Evolutionary conservation across 176 grass and related monocot genomes (phyloP).

Genomic region (Cenchrus fungigraminus): DNA sequence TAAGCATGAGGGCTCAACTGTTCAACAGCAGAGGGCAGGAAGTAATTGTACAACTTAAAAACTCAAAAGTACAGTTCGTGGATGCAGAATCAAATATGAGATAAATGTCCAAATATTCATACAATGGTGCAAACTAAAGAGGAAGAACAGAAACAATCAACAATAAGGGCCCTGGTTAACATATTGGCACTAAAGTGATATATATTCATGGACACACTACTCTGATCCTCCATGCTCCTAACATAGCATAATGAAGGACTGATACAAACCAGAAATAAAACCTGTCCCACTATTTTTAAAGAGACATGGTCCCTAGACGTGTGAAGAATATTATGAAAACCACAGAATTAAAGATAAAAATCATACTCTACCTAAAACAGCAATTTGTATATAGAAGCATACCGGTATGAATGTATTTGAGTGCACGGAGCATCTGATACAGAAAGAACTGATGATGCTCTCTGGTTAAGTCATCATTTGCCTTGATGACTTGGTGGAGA

Average conservation of each 20-base stretch:
- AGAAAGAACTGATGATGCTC: slow-evolving; percentile 97
- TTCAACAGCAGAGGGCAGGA: slow-evolving; percentile 16
- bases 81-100: background rate
- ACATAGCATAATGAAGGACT: slow-evolving; percentile 26
- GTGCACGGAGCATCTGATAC: slow-evolving; percentile 92
- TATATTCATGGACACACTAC: slow-evolving; percentile 12
- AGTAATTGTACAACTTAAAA: background rate
- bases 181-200: slow-evolving; percentile 18
- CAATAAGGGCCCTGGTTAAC: slow-evolving; percentile 11
- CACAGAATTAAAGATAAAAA: slow-evolving; percentile 1
- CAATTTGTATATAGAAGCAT: slow-evolving; percentile 38
- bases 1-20: slow-evolving; percentile 26
- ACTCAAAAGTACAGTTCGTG: background rate
- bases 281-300: background rate
- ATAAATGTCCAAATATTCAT: background rate
- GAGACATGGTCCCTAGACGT: background rate
- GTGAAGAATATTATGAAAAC: background rate
- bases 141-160: slow-evolving; percentile 15
- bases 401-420: slow-evolving; percentile 98
- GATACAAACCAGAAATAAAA: slow-evolving; percentile 2
- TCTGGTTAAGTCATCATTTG: slow-evolving; percentile 93
- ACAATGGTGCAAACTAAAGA: slow-evolving; percentile 16
- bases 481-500: slow-evolving; percentile 98
- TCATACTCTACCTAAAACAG: background rate
- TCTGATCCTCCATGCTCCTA: slow-evolving; percentile 30